These are phyloP conservation scores for Pythium biforme DNA, from an alignment of 352 stramenopile species.

Conservation along the genomic window DNA sequence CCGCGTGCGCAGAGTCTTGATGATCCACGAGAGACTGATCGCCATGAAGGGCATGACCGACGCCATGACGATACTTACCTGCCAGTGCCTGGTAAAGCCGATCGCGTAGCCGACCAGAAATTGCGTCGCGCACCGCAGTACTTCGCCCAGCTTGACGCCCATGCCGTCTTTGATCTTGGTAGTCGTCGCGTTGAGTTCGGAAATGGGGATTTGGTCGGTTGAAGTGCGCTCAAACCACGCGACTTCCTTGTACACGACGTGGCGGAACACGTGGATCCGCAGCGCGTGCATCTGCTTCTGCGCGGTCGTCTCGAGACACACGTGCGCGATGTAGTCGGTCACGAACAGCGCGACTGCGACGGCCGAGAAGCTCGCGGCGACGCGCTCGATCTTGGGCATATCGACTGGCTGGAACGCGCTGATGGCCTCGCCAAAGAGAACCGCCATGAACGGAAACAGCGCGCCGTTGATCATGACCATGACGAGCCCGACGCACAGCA, in stretches of 20 bases:
- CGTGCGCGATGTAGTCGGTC: conserved; percentile 28
- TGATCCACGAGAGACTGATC: conserved; percentile 28
- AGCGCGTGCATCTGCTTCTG: conserved; percentile 28
- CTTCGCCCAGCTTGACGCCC: conserved; percentile 30
- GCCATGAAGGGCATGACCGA: conserved; percentile 28
- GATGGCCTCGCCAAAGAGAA: conserved; percentile 33
- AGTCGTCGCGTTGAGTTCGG: conserved; percentile 28
- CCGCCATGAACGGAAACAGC: conserved; percentile 33
- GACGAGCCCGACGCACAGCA: conserved; percentile 22
- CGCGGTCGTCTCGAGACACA: conserved; percentile 24
- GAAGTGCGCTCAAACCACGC: conserved; percentile 20
- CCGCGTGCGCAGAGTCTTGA: conserved; percentile 27
- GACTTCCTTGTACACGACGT: conserved; percentile 26
- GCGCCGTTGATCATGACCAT: conserved; percentile 29
- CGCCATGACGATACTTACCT: conserved; percentile 30
- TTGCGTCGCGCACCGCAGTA: conserved; percentile 19
- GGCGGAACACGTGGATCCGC: conserved; percentile 26
- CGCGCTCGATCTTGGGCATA: conserved; percentile 14
- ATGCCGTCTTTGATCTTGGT: conserved; percentile 43
- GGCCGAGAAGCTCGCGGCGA: conserved; percentile 16
- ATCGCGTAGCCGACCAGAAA: conserved; percentile 26
- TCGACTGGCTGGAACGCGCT: conserved; percentile 26
- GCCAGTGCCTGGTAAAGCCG: conserved; percentile 25
- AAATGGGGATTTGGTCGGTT: conserved; percentile 1
- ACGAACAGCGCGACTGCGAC: conserved; percentile 28